Base-by-base conservation (phyloP, 106 monocot species). In the Alisma plantagoaquatica region DNA sequence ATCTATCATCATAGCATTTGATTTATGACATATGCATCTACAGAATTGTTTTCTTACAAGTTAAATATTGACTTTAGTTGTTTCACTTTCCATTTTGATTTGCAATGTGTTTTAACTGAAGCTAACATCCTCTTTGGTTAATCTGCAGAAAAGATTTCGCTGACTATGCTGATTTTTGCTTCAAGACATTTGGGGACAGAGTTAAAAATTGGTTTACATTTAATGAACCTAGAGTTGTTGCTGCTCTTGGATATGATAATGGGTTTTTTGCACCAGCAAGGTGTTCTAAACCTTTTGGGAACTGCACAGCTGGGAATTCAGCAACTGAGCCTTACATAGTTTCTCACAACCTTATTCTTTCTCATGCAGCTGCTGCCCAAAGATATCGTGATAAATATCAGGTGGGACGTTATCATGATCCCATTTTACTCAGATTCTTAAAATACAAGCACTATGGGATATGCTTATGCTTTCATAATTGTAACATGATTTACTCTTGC, bases 191-290 rank as follows among this genome's bases (percentile, higher is more conserved):
- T 69, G 94, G 94, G 12, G 94, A 96, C 43, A 80, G 88, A 48
- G 94, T 96, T 31, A 96, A 96, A 50, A 88, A 88, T 53, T 96
- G 94, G 94, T 60, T 84, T 61, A 88, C 94, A 30, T 96, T 88
- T 27, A 96, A 96, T 49, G 94, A 96, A 59, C 94, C 94, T 0
- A 77, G 84, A 26, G 84, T 89, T 3, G 81, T 96, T 1, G 88
- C 94, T 6, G 77, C 84, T 38, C 79, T 85, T 54, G 98, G 98
- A 10, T 98, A 98, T 32, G 89, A 98, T 23, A 48, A 77, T 47
- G 84, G 88, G 8, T 43, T 56, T n/a, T 75, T 86, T 64, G 75
- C 98, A 22, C 98, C 98, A 18, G 61, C 65, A 61, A 75, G 98
- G 29, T 98, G 98, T 46, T 76, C 89, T 21, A 46, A 71, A 63